Conservation (phyloP, 2,329 filamentous ascomycete genomes). For the Lachnellula hyalina region DNA sequence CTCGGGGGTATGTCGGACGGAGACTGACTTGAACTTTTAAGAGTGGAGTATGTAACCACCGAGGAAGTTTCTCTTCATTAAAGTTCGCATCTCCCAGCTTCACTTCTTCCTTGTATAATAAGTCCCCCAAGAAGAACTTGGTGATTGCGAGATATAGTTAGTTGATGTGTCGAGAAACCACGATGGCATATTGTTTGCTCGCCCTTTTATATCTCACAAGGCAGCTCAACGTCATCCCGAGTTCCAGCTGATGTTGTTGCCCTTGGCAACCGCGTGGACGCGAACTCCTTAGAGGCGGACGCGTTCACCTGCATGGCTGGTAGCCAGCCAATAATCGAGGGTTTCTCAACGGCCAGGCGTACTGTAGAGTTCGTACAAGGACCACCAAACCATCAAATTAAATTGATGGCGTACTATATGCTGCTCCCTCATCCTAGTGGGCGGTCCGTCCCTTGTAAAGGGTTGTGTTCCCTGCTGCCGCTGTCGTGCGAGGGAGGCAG, state of each 20-base stretch:
- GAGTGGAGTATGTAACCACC: too few species aligned
- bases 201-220: background rate
- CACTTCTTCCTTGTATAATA: too few species aligned
- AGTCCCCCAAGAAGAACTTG: too few species aligned
- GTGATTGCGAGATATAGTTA: too few species aligned
- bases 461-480: background rate
- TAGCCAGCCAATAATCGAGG: background rate
- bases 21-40: too few species aligned
- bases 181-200: too few species aligned
- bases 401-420: background rate
- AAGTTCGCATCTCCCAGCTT: too few species aligned
- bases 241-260: background rate
- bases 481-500: conserved; percentile 1
- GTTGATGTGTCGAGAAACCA: too few species aligned
- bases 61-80: too few species aligned
- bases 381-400: background rate
- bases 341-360: background rate
- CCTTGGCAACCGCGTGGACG: background rate
- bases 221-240: background rate
- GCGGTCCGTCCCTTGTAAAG: conserved; percentile 2
- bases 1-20: too few species aligned
- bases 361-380: background rate
- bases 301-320: background rate
- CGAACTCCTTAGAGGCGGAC: background rate
- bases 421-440: background rate